Evolutionary conservation across 768 basidiomycete genomes (phyloP).

Genomic region (Trichaptum fuscoviolaceum): DNA sequence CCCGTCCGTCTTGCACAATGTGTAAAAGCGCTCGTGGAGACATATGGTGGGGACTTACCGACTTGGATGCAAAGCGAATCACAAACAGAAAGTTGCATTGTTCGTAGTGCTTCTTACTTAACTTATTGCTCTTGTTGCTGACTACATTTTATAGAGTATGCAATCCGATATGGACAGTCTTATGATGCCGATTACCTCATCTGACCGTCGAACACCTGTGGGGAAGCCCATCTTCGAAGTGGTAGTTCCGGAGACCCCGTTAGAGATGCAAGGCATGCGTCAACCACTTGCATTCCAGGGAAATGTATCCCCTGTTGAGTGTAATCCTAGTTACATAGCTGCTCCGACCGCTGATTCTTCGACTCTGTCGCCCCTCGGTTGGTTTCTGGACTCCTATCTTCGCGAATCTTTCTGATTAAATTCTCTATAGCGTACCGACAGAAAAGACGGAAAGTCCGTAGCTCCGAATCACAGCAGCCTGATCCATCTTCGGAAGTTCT

Average conservation of each 20-base stretch:
- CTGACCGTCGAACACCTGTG: not conserved
- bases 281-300: not conserved
- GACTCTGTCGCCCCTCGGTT: not conserved
- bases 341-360: not conserved
- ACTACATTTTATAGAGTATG: not conserved
- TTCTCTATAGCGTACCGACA: not conserved
- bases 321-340: not conserved
- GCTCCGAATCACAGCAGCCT: not conserved
- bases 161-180: not conserved
- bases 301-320: not conserved
- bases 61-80: constrained; percentile 3
- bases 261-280: not conserved
- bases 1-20: not conserved
- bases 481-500: not conserved
- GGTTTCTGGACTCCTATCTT: not conserved
- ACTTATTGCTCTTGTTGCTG: not conserved
- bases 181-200: not conserved
- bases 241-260: not conserved
- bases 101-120: not conserved
- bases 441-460: not conserved
- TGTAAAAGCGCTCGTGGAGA: not conserved
- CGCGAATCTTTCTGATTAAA: not conserved
- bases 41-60: not conserved
- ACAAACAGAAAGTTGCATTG: not conserved
- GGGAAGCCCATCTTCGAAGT: not conserved